phyloP scores from a whole-genome alignment of 1,139 yeast genomes.

The Suhomyces coccinellae region DNA sequence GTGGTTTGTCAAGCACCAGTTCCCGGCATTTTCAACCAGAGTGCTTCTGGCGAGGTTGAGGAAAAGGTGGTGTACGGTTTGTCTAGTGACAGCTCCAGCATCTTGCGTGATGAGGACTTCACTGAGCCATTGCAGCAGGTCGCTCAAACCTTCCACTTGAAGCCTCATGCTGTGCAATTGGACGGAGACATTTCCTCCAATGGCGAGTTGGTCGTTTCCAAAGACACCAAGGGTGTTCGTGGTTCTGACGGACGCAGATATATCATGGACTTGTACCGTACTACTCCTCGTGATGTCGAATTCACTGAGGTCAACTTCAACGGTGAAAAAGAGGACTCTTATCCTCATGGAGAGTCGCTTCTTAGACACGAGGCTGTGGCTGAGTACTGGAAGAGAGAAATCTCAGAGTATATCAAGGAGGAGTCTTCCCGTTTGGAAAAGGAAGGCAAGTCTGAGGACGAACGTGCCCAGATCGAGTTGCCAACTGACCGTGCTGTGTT shows the following conservation, averaged over 20 bases:
- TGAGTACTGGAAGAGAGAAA: constrained; percentile 81
- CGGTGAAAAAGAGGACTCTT: constrained; percentile 45
- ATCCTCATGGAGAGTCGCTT: constrained; percentile 80
- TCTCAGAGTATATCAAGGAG: constrained; percentile 53
- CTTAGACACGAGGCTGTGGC: constrained; percentile 87
- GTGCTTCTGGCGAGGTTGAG: constrained; percentile 24
- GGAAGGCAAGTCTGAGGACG: constrained; percentile 43
- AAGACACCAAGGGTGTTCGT: constrained; percentile 79
- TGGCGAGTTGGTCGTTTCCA: constrained; percentile 61
- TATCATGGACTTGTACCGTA: constrained; percentile 77
- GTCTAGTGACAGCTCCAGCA: constrained; percentile 57
- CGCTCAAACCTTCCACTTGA: constrained; percentile 77
- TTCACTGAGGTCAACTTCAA: constrained; percentile 61
- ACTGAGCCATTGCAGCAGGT: constrained; percentile 56
- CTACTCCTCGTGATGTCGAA: constrained; percentile 80
- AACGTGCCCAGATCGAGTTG: constrained; percentile 53
- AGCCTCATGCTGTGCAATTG: constrained; percentile 57
- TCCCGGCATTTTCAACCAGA: constrained; percentile 82
- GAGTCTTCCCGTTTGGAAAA: constrained; percentile 46
- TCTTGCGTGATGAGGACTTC: constrained; percentile 52
- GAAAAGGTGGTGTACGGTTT: constrained; percentile 74
- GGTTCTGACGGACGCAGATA: constrained; percentile 89
- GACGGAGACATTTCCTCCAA: constrained; percentile 35
- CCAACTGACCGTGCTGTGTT: constrained; percentile 59
- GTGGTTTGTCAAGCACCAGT: constrained; percentile 93